phyloP scores from a whole-genome alignment of 225 moss, liverwort and hornwort species.

The Bryoerythrophyllum caledonicum region DNA sequence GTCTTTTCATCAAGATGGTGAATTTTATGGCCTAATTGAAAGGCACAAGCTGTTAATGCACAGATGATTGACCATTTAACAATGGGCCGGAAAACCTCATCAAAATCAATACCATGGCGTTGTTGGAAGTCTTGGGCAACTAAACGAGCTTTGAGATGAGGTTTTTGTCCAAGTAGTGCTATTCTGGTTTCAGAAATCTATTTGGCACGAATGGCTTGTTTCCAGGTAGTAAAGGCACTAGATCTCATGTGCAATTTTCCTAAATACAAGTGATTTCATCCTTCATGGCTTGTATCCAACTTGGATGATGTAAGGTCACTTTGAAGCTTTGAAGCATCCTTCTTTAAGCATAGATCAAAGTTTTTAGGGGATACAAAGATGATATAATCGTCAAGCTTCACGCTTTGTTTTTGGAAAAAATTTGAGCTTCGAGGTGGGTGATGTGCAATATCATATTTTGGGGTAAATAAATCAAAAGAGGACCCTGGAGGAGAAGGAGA shows the following conservation, averaged over 20 bases:
- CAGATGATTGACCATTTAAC: neutral
- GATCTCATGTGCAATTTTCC: neutral
- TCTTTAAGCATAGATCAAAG: neutral
- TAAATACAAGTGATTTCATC: neutral
- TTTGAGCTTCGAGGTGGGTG: no score
- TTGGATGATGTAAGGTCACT: neutral
- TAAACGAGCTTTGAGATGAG: neutral
- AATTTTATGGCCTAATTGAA: neutral
- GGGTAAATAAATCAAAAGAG: no score
- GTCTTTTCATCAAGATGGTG: neutral
- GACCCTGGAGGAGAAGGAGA: no score
- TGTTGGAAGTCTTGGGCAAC: neutral
- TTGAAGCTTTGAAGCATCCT: neutral
- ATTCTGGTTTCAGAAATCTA: neutral
- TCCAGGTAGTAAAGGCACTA: neutral
- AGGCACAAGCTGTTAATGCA: neutral
- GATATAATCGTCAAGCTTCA: neutral
- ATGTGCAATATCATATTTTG: no score
- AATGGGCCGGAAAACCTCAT: neutral
- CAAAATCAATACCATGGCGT: neutral
- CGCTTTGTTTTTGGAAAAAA: neutral
- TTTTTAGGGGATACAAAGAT: neutral
- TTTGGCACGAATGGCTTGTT: neutral
- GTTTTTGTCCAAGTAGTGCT: neutral
- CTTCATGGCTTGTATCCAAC: neutral